Conservation (phyloP, 345 rosid genomes). For the Corymbia maculata region DNA sequence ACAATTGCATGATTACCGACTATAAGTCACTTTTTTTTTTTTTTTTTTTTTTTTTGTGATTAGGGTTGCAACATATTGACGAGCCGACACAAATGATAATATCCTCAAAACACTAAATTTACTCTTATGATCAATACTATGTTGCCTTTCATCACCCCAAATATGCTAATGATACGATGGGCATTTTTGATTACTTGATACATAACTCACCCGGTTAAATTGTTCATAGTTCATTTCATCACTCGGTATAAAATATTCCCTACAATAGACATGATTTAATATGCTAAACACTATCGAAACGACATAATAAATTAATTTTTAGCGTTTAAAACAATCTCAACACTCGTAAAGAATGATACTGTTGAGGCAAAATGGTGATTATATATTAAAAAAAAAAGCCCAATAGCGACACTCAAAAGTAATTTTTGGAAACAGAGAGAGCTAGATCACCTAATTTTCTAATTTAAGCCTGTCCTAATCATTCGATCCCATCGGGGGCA, state of each 20-base stretch:
- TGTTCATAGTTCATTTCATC: not conserved
- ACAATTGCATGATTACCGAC: no score
- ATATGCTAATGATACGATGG: fast-evolving
- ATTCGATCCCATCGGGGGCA: not conserved
- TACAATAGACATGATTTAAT: no score
- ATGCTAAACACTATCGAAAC: fast-evolving
- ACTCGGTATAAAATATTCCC: no score
- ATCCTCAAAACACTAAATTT: no score
- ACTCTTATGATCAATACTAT: no score
- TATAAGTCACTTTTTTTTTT: no score
- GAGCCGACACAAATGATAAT: not conserved
- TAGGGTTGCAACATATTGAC: not conserved
- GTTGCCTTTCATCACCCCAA: no score
- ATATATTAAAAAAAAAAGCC: fast-evolving
- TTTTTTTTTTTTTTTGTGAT: no score
- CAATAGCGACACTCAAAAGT: fast-evolving
- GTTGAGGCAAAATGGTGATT: not conserved
- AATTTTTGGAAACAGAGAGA: not conserved
- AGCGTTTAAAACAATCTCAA: fast-evolving
- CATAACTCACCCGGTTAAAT: no score
- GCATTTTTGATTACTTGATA: no score
- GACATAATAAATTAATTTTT: not conserved
- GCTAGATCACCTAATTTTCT: not conserved
- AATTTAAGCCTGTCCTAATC: not conserved
- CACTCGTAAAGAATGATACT: not conserved